These are phyloP conservation scores for Achaetomiella virescens DNA, from an alignment of 495 filamentous ascomycete genomes.

Conservation along the genomic window DNA sequence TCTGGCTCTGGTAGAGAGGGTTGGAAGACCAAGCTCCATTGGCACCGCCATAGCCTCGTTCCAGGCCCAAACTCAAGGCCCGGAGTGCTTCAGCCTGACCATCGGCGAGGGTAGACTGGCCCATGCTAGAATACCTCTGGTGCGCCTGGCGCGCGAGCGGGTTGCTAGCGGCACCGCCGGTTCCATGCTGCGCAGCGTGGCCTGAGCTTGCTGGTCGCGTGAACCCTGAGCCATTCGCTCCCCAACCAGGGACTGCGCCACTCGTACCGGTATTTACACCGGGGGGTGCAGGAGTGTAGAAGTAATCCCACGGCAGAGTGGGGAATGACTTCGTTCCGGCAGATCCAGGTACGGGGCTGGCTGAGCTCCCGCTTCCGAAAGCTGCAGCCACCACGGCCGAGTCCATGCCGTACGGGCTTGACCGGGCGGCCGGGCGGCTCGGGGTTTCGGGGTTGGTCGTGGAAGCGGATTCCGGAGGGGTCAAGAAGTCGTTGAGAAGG, in stretches of 20 bases:
- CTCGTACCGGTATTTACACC: conserved; percentile 9
- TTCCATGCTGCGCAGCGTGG: conserved; percentile 4
- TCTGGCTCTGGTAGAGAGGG: background rate
- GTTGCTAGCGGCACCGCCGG: background rate
- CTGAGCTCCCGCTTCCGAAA: conserved; percentile 23
- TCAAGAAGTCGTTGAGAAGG: conserved; percentile 39
- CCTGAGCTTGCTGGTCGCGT: conserved; percentile 20
- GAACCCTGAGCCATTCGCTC: conserved; percentile 3
- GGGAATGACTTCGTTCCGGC: conserved; percentile 35
- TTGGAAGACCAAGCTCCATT: background rate
- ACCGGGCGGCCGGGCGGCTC: conserved; percentile 7
- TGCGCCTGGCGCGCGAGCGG: conserved; percentile 4
- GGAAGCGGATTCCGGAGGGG: conserved; percentile 27
- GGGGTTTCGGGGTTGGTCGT: conserved; percentile 1
- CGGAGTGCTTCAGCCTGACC: background rate
- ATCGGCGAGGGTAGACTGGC: background rate
- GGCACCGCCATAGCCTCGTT: background rate
- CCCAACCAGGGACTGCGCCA: background rate
- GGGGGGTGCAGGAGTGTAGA: conserved; percentile 31
- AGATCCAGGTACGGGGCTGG: conserved; percentile 32
- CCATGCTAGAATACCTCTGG: background rate
- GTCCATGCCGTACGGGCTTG: conserved; percentile 38
- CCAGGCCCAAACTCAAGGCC: background rate
- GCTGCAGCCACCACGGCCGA: conserved; percentile 34
- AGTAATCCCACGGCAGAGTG: conserved; percentile 40